These are phyloP conservation scores for Fusarium euwallaceae DNA, from an alignment of 2,329 filamentous ascomycete species.

Conservation along the genomic window DNA sequence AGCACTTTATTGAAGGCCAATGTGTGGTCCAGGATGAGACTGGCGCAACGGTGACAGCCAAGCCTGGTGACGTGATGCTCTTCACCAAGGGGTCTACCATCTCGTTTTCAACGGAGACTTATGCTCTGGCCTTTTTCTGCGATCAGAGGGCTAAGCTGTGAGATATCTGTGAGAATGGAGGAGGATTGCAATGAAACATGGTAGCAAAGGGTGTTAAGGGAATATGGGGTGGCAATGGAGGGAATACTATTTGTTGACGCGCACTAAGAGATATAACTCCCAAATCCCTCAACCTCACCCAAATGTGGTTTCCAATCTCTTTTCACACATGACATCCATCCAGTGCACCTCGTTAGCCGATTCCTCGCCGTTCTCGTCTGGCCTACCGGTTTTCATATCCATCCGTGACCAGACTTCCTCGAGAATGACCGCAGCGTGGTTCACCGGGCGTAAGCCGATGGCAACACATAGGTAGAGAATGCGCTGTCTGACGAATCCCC, in stretches of 20 bases:
- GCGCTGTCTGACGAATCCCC: conserved; percentile 19
- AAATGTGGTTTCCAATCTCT: conserved; percentile 26
- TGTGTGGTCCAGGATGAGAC: conserved; percentile 11
- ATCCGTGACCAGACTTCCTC: conserved; percentile 32
- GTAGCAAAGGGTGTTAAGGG: no score
- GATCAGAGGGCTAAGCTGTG: conserved; percentile 19
- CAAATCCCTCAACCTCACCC: conserved; percentile 1
- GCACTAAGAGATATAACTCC: neutral
- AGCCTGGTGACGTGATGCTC: conserved; percentile 11
- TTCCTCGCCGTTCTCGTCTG: rapidly evolving
- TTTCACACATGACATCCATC: conserved; percentile 32
- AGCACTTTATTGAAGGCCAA: conserved; percentile 9
- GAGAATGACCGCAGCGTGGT: conserved; percentile 3
- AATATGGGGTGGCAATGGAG: neutral
- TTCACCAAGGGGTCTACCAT: conserved; percentile 15
- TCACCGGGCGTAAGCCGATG: conserved; percentile 22
- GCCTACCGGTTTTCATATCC: conserved; percentile 1
- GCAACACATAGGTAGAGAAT: neutral
- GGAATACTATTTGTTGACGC: neutral
- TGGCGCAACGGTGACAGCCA: neutral
- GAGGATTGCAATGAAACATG: no score
- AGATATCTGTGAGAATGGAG: rapidly evolving
- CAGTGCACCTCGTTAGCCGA: conserved; percentile 12
- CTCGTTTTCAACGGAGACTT: conserved; percentile 7
- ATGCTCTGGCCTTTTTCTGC: conserved; percentile 17